phyloP scores from a whole-genome alignment of 768 basidiomycete genomes.

The Naematelia aurantialba region DNA sequence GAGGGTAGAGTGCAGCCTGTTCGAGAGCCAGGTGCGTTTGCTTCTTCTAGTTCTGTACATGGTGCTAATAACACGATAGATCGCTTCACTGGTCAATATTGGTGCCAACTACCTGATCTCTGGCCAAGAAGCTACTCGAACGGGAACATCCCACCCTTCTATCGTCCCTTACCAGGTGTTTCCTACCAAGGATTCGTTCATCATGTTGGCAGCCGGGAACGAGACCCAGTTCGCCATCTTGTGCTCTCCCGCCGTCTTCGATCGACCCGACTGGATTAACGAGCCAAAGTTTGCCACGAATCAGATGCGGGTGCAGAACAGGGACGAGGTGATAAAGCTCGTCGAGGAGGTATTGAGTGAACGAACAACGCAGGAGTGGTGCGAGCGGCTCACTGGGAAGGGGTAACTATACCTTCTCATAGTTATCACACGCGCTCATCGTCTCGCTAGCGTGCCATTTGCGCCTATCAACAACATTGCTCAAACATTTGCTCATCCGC shows the following conservation, averaged over 20 bases:
- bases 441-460: slow-evolving; percentile 14
- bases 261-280: slow-evolving; percentile 59
- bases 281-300: slow-evolving; percentile 72
- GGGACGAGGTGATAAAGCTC: slow-evolving; percentile 57
- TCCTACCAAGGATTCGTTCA: slow-evolving; percentile 75
- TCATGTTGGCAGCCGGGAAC: slow-evolving; percentile 93
- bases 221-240: slow-evolving; percentile 76
- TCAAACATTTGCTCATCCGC: slow-evolving; percentile 84
- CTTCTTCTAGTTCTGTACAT: background rate
- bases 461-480: slow-evolving; percentile 82
- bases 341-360: slow-evolving; percentile 55
- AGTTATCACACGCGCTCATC: slow-evolving; percentile 56
- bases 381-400: slow-evolving; percentile 66
- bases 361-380: slow-evolving; percentile 68
- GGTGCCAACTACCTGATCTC: slow-evolving; percentile 89
- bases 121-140: slow-evolving; percentile 72
- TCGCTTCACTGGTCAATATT: slow-evolving; percentile 86
- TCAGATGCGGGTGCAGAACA: slow-evolving; percentile 68
- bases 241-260: slow-evolving; percentile 56
- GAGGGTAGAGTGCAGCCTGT: slow-evolving; percentile 88
- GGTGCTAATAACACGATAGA: slow-evolving; percentile 53
- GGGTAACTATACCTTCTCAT: slow-evolving; percentile 58
- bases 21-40: slow-evolving; percentile 75
- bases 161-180: slow-evolving; percentile 93
- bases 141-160: slow-evolving; percentile 91